Evolutionary conservation across 2,329 filamentous ascomycete species (phyloP).

Genomic region (Pyricularia grisea): DNA sequence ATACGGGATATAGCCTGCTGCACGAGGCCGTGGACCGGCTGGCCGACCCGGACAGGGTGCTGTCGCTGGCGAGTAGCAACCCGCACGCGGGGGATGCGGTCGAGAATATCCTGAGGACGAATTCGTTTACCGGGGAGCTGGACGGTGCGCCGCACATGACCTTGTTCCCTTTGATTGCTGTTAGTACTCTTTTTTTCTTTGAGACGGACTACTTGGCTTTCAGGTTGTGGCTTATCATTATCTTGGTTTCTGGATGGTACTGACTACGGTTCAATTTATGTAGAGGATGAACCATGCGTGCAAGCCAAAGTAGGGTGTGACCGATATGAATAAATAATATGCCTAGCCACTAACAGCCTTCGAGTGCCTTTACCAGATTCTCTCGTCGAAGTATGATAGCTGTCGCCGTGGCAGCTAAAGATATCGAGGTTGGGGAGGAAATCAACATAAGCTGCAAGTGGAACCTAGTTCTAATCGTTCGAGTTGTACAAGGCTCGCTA

Average conservation of each 20-base stretch:
- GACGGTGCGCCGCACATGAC: constrained; percentile 14
- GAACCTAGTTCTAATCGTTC: not conserved
- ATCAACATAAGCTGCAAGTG: constrained; percentile 16
- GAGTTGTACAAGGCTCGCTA: constrained; percentile 7
- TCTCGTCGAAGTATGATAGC: constrained; percentile 13
- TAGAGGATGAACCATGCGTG: constrained; percentile 24
- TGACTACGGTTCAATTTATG: not conserved
- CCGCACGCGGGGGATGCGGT: constrained; percentile 17
- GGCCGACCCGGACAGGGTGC: constrained; percentile 16
- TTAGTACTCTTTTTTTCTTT: not conserved
- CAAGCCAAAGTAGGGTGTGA: constrained; percentile 21
- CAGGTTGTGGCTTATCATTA: too few species aligned
- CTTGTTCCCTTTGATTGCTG: not conserved
- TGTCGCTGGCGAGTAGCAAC: constrained; percentile 18
- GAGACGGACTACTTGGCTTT: not conserved
- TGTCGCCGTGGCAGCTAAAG: constrained; percentile 12
- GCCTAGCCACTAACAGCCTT: not conserved
- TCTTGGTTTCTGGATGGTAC: not conserved
- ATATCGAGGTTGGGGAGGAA: constrained; percentile 16
- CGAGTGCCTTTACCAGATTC: constrained; percentile 22
- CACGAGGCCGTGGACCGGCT: constrained; percentile 19
- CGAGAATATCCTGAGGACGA: constrained; percentile 25
- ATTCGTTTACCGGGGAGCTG: constrained; percentile 19
- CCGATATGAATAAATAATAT: not conserved
- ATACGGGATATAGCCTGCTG: constrained; percentile 19